Percentiles rank a stretch among this genome's conserved stretches.
These are phyloP conservation scores for Citrus mangshanensis DNA, from an alignment of 345 rosid species.

Conservation along the genomic window DNA sequence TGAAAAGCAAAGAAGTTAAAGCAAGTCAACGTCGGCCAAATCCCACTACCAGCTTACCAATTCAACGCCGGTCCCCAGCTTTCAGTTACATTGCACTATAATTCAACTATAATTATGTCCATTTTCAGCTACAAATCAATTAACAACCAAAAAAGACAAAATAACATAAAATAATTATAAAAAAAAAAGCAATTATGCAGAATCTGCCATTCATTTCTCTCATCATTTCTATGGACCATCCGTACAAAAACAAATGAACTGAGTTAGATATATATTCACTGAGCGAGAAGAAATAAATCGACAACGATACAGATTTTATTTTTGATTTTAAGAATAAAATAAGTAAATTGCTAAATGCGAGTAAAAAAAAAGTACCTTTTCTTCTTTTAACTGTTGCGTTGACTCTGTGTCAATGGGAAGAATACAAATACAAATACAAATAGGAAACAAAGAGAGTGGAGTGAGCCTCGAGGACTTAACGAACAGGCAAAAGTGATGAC, in stretches of 20 bases:
- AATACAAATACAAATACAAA: too few species aligned
- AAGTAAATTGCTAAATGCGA: background rate
- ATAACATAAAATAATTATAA: background rate
- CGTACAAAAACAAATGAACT: background rate
- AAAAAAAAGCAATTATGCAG: background rate
- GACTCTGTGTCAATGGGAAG: background rate
- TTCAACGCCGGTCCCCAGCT: background rate
- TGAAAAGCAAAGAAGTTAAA: background rate
- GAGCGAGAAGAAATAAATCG: background rate
- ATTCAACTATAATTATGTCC: background rate
- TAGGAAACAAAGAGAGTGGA: too few species aligned
- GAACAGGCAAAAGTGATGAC: too few species aligned
- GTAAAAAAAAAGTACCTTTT: background rate
- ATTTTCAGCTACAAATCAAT: background rate
- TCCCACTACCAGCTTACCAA: background rate
- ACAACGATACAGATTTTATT: too few species aligned
- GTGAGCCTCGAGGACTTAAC: too few species aligned
- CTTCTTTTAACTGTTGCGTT: background rate
- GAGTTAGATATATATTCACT: background rate
- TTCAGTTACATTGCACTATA: background rate
- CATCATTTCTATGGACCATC: background rate
- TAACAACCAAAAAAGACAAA: background rate
- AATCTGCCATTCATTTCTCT: background rate
- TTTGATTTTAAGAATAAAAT: too few species aligned
- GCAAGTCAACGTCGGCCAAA: constrained; percentile 1